Percentiles rank a stretch among this genome's conserved stretches.
These are phyloP conservation scores for Tolypocladium inflatum DNA, from an alignment of 2,329 filamentous ascomycete genomes.

Conservation along the genomic window DNA sequence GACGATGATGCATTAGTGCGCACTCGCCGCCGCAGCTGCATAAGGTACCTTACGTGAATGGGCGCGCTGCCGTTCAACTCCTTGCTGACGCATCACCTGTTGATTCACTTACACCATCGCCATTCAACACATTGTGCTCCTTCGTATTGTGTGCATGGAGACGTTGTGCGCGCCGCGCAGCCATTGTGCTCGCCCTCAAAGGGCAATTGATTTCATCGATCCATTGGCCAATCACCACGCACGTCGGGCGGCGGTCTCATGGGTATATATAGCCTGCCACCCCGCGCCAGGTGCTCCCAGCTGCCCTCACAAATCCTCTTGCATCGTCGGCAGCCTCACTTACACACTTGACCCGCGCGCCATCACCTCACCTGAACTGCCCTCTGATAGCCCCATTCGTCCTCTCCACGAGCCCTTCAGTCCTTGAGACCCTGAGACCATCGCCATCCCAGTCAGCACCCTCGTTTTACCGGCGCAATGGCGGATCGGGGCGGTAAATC, in stretches of 20 bases:
- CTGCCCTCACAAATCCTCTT: conserved; percentile 5
- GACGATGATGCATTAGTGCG: not conserved
- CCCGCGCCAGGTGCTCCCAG: conserved; percentile 11
- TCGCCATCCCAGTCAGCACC: not conserved
- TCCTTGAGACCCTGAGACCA: not conserved
- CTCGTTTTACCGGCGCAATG: not conserved
- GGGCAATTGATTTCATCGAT: not conserved
- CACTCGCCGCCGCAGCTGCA: not conserved
- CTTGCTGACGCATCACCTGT: not conserved
- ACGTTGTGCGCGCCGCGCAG: not conserved
- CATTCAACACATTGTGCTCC: not conserved
- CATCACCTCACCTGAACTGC: not conserved
- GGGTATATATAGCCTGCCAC: not conserved
- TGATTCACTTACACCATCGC: not conserved
- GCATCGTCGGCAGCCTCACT: not conserved
- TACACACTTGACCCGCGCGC: not conserved
- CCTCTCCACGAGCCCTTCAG: not conserved
- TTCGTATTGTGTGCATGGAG: not conserved
- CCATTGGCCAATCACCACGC: not conserved
- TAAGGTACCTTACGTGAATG: no score
- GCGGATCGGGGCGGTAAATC: not conserved
- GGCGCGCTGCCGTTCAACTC: not conserved
- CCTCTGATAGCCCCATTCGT: not conserved
- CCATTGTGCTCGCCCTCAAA: not conserved
- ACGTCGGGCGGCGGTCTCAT: not conserved